Evolutionary conservation across 495 filamentous ascomycete species (phyloP).

Genomic region (Podospora comata): DNA sequence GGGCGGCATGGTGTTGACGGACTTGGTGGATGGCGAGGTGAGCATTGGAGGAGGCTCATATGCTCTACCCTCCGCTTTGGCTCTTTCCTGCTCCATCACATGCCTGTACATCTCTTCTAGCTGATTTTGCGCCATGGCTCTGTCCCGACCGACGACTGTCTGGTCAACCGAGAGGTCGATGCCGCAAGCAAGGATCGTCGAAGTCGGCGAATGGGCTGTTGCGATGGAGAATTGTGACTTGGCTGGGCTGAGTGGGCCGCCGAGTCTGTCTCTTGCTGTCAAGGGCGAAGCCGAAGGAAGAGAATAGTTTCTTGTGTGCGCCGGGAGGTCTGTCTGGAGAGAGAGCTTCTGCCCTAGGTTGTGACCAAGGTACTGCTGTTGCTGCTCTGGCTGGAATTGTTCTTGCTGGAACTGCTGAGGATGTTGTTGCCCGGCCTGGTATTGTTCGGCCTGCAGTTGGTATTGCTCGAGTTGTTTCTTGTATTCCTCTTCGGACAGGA

Average conservation of each 20-base stretch:
- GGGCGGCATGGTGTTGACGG: conserved; percentile 21
- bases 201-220: conserved; percentile 45
- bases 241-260: conserved; percentile 44
- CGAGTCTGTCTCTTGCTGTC: conserved; percentile 23
- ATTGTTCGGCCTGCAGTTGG: conserved; percentile 13
- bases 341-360: conserved; percentile 11
- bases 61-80: conserved; percentile 48
- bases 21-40: conserved; percentile 35
- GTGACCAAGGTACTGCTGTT: conserved; percentile 9
- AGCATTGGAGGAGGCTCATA: conserved; percentile 36
- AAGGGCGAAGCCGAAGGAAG: conserved; percentile 30
- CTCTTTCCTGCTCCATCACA: conserved; percentile 83
- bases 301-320: conserved; percentile 47
- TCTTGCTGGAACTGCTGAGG: conserved; percentile 16
- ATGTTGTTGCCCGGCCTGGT: conserved; percentile 6
- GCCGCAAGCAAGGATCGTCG: conserved; percentile 41
- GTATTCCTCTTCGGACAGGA: conserved; percentile 36
- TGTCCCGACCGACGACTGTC: conserved; percentile 68
- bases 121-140: conserved; percentile 67
- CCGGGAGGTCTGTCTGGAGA: conserved; percentile 26
- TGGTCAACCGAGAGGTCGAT: conserved; percentile 61
- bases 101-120: conserved; percentile 88
- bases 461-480: conserved; percentile 21
- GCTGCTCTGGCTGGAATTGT: conserved; percentile 12
- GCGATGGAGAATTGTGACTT: conserved; percentile 51